These are phyloP conservation scores for Hanseniaspora taiwanica DNA, from an alignment of 805 yeast genomes.

Conservation along the genomic window DNA sequence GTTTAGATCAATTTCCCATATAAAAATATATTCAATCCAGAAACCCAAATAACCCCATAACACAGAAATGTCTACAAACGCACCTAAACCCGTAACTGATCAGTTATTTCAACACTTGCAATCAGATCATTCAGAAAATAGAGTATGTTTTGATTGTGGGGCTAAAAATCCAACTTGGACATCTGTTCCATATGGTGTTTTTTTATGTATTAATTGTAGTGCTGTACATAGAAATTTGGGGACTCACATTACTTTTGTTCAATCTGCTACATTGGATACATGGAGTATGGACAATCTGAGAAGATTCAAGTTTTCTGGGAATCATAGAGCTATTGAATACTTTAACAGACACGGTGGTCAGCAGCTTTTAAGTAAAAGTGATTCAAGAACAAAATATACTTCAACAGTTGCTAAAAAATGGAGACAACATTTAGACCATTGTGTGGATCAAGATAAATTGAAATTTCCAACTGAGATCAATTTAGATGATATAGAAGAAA, in stretches of 20 bases:
- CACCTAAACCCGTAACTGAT: conserved; percentile 51
- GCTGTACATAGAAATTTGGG: conserved; percentile 94
- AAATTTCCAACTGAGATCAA: conserved; percentile 65
- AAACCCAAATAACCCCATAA: too few relatives aligned
- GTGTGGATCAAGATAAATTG: conserved; percentile 48
- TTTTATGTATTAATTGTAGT: conserved; percentile 87
- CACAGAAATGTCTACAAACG: conserved; percentile 4
- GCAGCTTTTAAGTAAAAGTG: conserved; percentile 40
- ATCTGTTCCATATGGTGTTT: conserved; percentile 88
- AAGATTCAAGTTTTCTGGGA: conserved; percentile 89
- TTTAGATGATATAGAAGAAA: conserved; percentile 22
- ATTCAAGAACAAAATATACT: conserved; percentile 68
- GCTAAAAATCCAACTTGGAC: conserved; percentile 98
- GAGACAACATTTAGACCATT: conserved; percentile 60
- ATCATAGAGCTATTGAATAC: conserved; percentile 71
- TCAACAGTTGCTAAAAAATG: conserved; percentile 69
- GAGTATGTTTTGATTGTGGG: conserved; percentile 84
- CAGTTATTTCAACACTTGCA: conserved; percentile 51
- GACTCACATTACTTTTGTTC: conserved; percentile 90
- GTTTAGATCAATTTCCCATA: too few relatives aligned
- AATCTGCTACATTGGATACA: conserved; percentile 81
- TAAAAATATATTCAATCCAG: too few relatives aligned
- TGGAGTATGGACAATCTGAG: conserved; percentile 89
- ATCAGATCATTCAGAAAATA: conserved; percentile 54
- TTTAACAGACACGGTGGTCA: conserved; percentile 80